Evolutionary conservation across 257 asterid species (phyloP).

Genomic region (Petunia axillaris): DNA sequence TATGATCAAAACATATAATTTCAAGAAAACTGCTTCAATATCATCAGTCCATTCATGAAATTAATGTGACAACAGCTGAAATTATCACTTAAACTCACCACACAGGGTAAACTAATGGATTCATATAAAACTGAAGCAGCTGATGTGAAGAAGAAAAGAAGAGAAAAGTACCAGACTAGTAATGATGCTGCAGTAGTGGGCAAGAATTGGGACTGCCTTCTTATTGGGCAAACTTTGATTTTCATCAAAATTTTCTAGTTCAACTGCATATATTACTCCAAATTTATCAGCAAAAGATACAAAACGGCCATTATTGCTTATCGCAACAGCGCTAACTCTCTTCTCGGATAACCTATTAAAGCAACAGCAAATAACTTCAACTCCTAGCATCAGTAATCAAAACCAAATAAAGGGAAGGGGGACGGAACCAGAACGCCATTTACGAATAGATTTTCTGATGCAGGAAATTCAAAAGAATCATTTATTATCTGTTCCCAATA

Average conservation of each 20-base stretch:
- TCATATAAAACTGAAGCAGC: not conserved
- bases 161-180: slow-evolving; percentile 74
- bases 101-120: not conserved
- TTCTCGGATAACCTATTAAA: slow-evolving; percentile 77
- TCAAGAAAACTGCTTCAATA: not conserved
- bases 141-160: not conserved
- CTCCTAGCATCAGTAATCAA: not conserved
- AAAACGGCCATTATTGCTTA: slow-evolving; percentile 62
- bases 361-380: not conserved
- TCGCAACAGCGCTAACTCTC: slow-evolving; percentile 89
- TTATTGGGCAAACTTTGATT: slow-evolving; percentile 41
- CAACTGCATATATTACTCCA: slow-evolving; percentile 76
- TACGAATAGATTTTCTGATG: not conserved
- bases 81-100: not conserved
- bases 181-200: slow-evolving; percentile 96
- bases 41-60: not conserved
- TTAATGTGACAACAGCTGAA: not conserved
- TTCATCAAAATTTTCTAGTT: slow-evolving; percentile 43
- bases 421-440: not conserved
- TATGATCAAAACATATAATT: not conserved
- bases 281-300: slow-evolving; percentile 92
- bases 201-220: slow-evolving; percentile 80
- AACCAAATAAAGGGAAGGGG: not conserved
- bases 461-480: not conserved
- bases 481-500: not conserved